These are phyloP conservation scores for Teratosphaeria nubilosa DNA, from an alignment of 2,329 filamentous ascomycete genomes.

Conservation along the genomic window DNA sequence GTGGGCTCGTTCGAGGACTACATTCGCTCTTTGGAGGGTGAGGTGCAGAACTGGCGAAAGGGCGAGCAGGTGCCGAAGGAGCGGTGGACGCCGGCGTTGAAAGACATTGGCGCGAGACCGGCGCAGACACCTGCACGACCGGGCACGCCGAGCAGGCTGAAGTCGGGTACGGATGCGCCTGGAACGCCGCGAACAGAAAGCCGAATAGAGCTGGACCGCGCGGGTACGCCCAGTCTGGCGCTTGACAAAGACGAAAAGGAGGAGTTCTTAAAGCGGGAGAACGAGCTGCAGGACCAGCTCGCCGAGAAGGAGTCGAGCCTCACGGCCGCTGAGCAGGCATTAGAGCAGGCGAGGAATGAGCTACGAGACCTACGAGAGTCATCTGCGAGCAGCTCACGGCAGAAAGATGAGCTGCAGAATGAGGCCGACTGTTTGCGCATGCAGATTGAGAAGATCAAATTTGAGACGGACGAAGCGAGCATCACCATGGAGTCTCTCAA, in stretches of 20 bases:
- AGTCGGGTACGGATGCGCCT: conserved; percentile 37
- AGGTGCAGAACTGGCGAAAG: conserved; percentile 76
- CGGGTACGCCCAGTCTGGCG: conserved; percentile 75
- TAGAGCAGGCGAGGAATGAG: conserved; percentile 80
- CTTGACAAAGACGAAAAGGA: conserved; percentile 95
- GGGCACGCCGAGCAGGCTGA: conserved; percentile 50
- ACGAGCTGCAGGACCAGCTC: conserved; percentile 93
- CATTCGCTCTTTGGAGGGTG: conserved; percentile 70
- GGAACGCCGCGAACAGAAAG: conserved; percentile 50
- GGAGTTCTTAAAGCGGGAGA: conserved; percentile 88
- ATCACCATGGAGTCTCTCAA: conserved; percentile 98
- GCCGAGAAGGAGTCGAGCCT: conserved; percentile 84
- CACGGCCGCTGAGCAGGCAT: conserved; percentile 64
- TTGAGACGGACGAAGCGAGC: conserved; percentile 90
- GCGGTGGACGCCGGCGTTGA: conserved; percentile 65
- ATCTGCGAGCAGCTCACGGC: conserved; percentile 69
- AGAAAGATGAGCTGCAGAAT: conserved; percentile 76
- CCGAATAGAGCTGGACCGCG: conserved; percentile 60
- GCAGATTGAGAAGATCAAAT: conserved; percentile 89
- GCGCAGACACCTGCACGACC: conserved; percentile 43
- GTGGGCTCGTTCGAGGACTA: conserved; percentile 83
- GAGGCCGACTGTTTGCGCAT: conserved; percentile 92
- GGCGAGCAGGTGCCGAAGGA: conserved; percentile 86
- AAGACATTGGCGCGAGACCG: conserved; percentile 31
- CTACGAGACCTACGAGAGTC: conserved; percentile 76